Base-by-base conservation (phyloP, 768 basidiomycete genomes). In the Leccinum subgranulosum region DNA sequence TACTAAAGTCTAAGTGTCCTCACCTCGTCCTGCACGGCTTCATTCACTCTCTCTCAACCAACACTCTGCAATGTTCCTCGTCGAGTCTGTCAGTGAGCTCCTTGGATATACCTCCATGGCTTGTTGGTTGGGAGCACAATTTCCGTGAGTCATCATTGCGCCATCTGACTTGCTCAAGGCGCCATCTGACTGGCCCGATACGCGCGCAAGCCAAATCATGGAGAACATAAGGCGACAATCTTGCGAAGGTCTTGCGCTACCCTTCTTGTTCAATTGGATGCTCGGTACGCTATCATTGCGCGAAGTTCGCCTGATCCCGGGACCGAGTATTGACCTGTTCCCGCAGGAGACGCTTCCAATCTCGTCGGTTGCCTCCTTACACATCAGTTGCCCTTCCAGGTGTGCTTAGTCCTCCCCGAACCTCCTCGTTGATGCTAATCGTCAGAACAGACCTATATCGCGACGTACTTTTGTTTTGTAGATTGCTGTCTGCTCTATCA, bases 251-350 rank as follows among this genome's bases (percentile, higher is more conserved):
- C 85, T 99, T 51, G 90, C 97, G 1, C 77, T 98, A 17, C 94
- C 95, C 0, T 99, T 99, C 73, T 81, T 99, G 54, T 80, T 86
- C 60, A 97, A 92, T 64, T 99, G 97, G 97, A 76, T 94, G 57
- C 79, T 92, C 23, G 94, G 94, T 94, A 66, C 65, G 82, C 73
- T 39, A 23, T 49, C n/a, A 25, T 58, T 56, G 57, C 51, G 50
- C 58, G 54, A 62, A 29, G 28, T 29, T 55, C 56, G 43, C 28
- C 28, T 28, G 17, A 39, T 25, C 41, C 33, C 33, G 33, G 47
- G 17, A 9, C 15, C 21, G 25, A 59, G 14, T 21, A 21, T 23
- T 69, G 56, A 62, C 50, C 23, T 29, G 48, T 25, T 25, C 17
- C 64, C 27, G 27, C 69, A 90, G 96, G 96, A 50, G 97, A 99